These are phyloP conservation scores for Penicillium waksmanii DNA, from an alignment of 495 filamentous ascomycete genomes.

Conservation along the genomic window DNA sequence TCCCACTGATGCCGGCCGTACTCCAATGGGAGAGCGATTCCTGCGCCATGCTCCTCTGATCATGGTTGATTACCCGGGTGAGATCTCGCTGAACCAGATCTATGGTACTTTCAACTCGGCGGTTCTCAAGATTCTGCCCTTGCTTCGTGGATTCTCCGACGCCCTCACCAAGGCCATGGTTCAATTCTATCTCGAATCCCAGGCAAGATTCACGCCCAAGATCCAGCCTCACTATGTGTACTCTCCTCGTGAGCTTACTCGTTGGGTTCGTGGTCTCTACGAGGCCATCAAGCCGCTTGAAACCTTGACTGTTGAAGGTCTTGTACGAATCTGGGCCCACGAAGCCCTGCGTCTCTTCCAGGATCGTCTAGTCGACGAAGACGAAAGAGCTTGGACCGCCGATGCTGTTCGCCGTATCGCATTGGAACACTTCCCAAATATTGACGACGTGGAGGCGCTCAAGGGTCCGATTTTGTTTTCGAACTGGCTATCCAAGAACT, in stretches of 20 bases:
- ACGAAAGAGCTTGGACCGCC: constrained; percentile 94
- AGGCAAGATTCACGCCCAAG: constrained; percentile 88
- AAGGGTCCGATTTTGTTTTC: constrained; percentile 95
- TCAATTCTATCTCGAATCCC: constrained; percentile 91
- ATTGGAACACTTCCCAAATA: constrained; percentile 87
- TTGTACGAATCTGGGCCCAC: constrained; percentile 97
- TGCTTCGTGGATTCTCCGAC: constrained; percentile 92
- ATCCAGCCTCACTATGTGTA: constrained; percentile 99
- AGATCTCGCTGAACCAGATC: constrained; percentile 90
- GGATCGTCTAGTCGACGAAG: constrained; percentile 90
- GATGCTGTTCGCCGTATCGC: constrained; percentile 83
- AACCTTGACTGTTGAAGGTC: constrained; percentile 80
- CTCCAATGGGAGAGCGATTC: constrained; percentile 90
- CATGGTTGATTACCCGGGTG: constrained; percentile 99
- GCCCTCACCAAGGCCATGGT: constrained; percentile 98
- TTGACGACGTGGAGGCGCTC: constrained; percentile 86
- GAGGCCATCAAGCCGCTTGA: constrained; percentile 95
- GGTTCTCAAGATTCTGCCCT: constrained; percentile 92
- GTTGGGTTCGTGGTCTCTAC: constrained; percentile 96
- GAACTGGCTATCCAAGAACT: constrained; percentile 99
- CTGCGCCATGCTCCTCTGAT: constrained; percentile 92
- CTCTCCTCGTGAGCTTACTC: constrained; percentile 94
- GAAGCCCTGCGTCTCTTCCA: constrained; percentile 96
- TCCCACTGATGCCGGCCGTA: constrained; percentile 97
- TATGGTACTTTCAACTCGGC: constrained; percentile 99